Evolutionary conservation across 345 rosid species (phyloP), one percentile per base, ranked within the genome.

Genomic region (Garcia nutans): DNA sequence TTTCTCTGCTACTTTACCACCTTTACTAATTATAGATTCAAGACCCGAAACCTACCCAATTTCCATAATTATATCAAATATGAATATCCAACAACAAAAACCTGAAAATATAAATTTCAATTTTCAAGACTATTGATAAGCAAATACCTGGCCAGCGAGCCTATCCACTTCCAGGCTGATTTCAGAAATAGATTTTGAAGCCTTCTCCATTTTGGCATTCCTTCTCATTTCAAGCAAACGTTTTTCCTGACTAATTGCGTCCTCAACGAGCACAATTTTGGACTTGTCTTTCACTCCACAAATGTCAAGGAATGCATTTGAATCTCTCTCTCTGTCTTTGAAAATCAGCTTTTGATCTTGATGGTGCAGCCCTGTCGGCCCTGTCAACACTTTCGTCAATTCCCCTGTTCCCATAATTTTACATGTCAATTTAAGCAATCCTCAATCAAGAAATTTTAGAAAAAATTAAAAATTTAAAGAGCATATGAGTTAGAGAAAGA

Each of bases 281-380:
- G 99, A 93, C 82, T 85, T 85, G 86, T 96, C 99, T 77, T 92
- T 93, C 33, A 96, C 98, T 20, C 99, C 99, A 0, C 84, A 88
- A 2, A 85, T 88, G 76, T 96, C 99, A 8, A 96, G 96, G 75
- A 91, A 96, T 20, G 88, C 85, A 7, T 89, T 93, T 24, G 99
- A 96, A 76, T 93, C 99, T 75, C 98, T 93, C 81, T 93, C 99
- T 81, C 93, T 96, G 78, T 90, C 96, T 78, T 93, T 96, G 78
- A 86, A 96, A 52, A 90, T 66, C 82, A 96, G 88, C 80, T 93
- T 96, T 85, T 96, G 99, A 72, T 96, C 99, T 82, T 91, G 87
- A 78, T 90, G 97, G 80, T 93, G 95, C 65, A 96, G 71, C 3
- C 99, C 98, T 28, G 99, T 96, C 65, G 92, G 89, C 76, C 90